Evolutionary conservation across 2,329 filamentous ascomycete species (phyloP).

Genomic region (Beauveria rudraprayagi): DNA sequence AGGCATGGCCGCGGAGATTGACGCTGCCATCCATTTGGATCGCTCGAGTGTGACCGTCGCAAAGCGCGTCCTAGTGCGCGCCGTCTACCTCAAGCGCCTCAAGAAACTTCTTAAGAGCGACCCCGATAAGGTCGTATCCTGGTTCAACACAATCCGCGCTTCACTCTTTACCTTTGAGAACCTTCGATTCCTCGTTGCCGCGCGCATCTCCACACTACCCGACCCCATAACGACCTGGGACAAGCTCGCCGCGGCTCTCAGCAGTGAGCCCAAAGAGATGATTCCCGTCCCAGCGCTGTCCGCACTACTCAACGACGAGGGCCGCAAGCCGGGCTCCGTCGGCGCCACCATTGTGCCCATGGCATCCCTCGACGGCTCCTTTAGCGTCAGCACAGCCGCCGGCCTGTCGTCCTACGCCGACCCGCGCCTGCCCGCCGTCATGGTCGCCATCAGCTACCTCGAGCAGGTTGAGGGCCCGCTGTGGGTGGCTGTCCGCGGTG

Average conservation of each 20-base stretch:
- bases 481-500: constrained; percentile 88
- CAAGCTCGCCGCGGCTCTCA: constrained; percentile 31
- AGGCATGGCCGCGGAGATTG: constrained; percentile 54
- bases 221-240: constrained; percentile 77
- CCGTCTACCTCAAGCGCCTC: constrained; percentile 77
- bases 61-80: constrained; percentile 75
- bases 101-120: constrained; percentile 72
- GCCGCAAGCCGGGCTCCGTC: constrained; percentile 64
- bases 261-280: constrained; percentile 37
- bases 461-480: constrained; percentile 90
- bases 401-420: constrained; percentile 71
- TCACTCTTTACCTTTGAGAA: constrained; percentile 78
- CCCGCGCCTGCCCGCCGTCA: constrained; percentile 69
- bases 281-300: constrained; percentile 63
- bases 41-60: constrained; percentile 68
- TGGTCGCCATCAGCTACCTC: constrained; percentile 85
- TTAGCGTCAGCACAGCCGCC: constrained; percentile 64
- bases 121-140: constrained; percentile 64
- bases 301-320: constrained; percentile 66
- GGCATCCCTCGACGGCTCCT: constrained; percentile 87
- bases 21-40: constrained; percentile 75
- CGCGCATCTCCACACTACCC: constrained; percentile 64
- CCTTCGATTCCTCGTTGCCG: constrained; percentile 75
- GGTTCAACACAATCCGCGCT: constrained; percentile 68
- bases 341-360: constrained; percentile 78